phyloP scores from a whole-genome alignment of 805 yeast species.

The Candida namnaoensis region DNA sequence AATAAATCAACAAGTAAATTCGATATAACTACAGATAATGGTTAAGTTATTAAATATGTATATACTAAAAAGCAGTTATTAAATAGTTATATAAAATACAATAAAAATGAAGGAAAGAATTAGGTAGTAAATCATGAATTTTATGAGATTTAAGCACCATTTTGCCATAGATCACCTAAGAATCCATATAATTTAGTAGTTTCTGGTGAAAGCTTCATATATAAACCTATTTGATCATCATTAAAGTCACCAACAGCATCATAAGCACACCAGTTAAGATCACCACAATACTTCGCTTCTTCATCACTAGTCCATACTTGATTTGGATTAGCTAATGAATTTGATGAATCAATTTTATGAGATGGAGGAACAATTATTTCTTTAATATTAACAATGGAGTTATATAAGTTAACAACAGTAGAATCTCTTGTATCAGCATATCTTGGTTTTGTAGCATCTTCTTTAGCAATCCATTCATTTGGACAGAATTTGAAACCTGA shows the following conservation, averaged over 20 bases:
- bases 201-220: slow-evolving; percentile 5
- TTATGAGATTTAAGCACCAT: slow-evolving; percentile 2
- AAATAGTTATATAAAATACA: too few relatives aligned
- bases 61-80: too few relatives aligned
- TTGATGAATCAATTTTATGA: slow-evolving; percentile 13
- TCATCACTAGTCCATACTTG: slow-evolving; percentile 24
- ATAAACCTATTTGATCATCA: slow-evolving; percentile 6
- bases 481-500: slow-evolving; percentile 62
- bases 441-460: slow-evolving; percentile 28
- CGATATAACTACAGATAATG: too few relatives aligned
- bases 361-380: slow-evolving; percentile 34
- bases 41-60: too few relatives aligned
- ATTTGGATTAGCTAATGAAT: slow-evolving; percentile 23
- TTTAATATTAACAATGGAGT: slow-evolving; percentile 22
- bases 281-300: slow-evolving; percentile 24
- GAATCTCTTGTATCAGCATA: slow-evolving; percentile 13
- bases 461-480: slow-evolving; percentile 22
- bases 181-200: slow-evolving; percentile 14
- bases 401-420: slow-evolving; percentile 21
- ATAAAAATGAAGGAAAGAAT: too few relatives aligned
- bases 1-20: too few relatives aligned
- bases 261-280: slow-evolving; percentile 40
- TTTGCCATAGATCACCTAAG: slow-evolving; percentile 18
- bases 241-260: slow-evolving; percentile 23
- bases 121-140: too few relatives aligned